phyloP scores from a whole-genome alignment of 371 early-diverging fungal species.

The Mortierella sp. region DNA sequence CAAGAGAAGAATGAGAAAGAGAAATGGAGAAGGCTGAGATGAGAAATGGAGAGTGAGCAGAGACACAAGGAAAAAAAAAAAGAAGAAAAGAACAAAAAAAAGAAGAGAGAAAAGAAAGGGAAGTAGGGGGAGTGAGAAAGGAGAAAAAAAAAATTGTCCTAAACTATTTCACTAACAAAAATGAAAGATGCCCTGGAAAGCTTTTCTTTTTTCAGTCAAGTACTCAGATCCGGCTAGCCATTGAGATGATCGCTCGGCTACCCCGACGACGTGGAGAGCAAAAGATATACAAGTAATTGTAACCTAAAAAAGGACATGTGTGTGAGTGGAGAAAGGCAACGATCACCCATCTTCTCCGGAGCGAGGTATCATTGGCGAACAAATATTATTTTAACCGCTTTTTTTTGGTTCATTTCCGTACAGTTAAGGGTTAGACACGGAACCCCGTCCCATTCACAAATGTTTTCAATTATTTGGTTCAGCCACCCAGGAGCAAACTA shows the following conservation, averaged over 20 bases:
- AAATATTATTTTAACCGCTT: not conserved
- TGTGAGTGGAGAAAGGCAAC: not conserved
- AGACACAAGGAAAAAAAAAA: constrained; percentile 5
- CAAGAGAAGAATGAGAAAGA: not conserved
- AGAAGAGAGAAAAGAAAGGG: not conserved
- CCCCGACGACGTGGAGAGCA: constrained; percentile 12
- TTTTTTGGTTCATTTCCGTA: too few relatives aligned
- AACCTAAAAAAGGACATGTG: not conserved
- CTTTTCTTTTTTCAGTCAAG: not conserved
- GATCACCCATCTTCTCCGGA: constrained; percentile 8
- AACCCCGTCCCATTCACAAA: not conserved
- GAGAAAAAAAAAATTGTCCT: not conserved
- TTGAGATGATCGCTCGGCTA: not conserved
- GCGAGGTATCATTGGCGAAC: constrained; percentile 24
- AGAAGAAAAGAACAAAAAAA: not conserved
- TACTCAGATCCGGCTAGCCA: not conserved
- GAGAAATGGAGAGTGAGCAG: not conserved
- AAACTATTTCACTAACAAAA: too few relatives aligned
- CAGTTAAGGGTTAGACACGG: not conserved
- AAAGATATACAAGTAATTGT: too few relatives aligned
- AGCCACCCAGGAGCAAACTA: not conserved
- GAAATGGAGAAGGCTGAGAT: not conserved
- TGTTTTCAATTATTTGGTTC: too few relatives aligned
- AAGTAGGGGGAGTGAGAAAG: not conserved
- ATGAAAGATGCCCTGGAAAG: too few relatives aligned